phyloP scores from a whole-genome alignment of 2,329 filamentous ascomycete genomes.

The Diaporthe caulivora region DNA sequence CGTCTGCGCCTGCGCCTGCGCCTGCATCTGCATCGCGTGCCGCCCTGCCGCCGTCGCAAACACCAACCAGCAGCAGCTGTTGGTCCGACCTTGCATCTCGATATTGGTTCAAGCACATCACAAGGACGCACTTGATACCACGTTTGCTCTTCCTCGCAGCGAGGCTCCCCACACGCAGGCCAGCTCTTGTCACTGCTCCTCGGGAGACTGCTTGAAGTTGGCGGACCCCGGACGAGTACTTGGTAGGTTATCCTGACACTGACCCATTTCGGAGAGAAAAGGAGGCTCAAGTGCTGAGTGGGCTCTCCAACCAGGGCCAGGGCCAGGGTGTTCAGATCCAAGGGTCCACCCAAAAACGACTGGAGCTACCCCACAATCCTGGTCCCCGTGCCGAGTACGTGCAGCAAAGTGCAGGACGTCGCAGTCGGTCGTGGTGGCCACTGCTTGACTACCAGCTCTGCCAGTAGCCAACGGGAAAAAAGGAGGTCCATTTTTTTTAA shows the following conservation, averaged over 20 bases:
- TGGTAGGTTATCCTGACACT: too few relatives aligned
- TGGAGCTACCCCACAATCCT: slow-evolving; percentile 38
- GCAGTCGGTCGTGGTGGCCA: slow-evolving; percentile 19
- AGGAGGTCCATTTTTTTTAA: neutral
- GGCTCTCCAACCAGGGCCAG: neutral
- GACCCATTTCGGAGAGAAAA: neutral
- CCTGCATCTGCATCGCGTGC: slow-evolving; percentile 14
- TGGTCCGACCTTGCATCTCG: slow-evolving; percentile 27
- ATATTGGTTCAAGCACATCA: slow-evolving; percentile 20
- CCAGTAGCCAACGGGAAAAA: too few relatives aligned
- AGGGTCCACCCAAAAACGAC: slow-evolving; percentile 25
- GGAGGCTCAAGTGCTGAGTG: slow-evolving; percentile 25
- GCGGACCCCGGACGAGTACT: too few relatives aligned
- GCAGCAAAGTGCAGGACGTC: neutral
- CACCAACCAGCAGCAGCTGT: slow-evolving; percentile 23
- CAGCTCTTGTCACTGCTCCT: neutral
- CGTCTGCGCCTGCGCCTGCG: slow-evolving; percentile 11
- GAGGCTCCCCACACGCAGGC: slow-evolving; percentile 10
- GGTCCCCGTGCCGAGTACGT: neutral
- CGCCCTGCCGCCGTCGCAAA: slow-evolving; percentile 19
- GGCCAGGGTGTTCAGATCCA: slow-evolving; percentile 32
- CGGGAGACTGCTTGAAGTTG: neutral
- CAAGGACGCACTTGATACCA: neutral
- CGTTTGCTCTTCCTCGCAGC: neutral
- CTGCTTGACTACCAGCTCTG: too few relatives aligned